Evolutionary conservation across 345 rosid species (phyloP).

Genomic region (Eucalyptus coolabah): DNA sequence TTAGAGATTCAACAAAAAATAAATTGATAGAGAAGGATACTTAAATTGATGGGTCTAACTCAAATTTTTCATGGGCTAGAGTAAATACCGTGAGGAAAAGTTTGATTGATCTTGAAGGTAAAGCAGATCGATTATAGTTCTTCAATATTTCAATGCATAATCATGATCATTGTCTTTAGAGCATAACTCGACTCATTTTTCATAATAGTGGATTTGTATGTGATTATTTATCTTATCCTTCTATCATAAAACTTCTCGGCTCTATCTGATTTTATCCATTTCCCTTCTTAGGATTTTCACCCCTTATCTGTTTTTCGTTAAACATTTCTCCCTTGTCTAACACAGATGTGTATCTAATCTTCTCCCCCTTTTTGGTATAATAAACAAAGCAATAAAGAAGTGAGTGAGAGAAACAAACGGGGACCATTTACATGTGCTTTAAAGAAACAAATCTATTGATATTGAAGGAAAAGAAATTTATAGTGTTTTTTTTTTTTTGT

Average conservation of each 20-base stretch:
- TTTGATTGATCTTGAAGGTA: not conserved
- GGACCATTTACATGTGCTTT: too few relatives aligned
- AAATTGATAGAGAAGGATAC: not conserved
- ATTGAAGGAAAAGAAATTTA: too few relatives aligned
- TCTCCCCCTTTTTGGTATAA: too few relatives aligned
- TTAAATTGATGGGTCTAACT: not conserved
- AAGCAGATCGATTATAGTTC: not conserved
- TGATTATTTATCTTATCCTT: not conserved
- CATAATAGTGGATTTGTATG: not conserved
- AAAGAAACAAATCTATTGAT: too few relatives aligned
- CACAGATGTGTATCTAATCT: not conserved
- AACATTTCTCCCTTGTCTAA: not conserved
- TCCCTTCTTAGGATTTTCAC: not conserved
- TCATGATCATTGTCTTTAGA: not conserved
- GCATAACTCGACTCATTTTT: not conserved
- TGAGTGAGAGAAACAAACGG: too few relatives aligned
- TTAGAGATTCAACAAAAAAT: too few relatives aligned
- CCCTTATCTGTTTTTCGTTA: too few relatives aligned
- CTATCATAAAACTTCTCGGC: not conserved
- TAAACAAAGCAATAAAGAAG: too few relatives aligned
- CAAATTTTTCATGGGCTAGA: not conserved
- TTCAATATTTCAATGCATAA: not conserved
- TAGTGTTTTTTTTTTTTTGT: too few relatives aligned
- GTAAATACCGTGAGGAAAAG: not conserved
- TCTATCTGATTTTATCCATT: not conserved